Conservation (phyloP, 176 grass and related monocot species). For the Triticum monococcum region DNA sequence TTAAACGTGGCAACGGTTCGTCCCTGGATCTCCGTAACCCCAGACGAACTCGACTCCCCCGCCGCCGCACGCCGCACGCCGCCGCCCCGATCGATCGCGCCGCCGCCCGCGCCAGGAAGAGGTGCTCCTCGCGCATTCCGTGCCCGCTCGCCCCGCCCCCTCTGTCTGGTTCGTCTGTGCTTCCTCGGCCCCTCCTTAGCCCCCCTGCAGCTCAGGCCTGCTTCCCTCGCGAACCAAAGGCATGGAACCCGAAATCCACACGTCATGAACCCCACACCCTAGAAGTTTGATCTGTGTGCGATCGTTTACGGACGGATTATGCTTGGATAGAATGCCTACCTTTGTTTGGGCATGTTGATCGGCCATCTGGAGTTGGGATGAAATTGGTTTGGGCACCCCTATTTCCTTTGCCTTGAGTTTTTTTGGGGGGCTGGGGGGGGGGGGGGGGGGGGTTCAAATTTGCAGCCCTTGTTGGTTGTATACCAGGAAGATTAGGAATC, state of each 20-base stretch:
- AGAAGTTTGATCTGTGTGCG: neutral
- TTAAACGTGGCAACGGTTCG: neutral
- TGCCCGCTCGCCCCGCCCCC: neutral
- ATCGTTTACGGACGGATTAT: neutral
- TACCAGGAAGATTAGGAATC: too few relatives aligned
- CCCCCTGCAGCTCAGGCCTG: neutral
- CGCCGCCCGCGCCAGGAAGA: neutral
- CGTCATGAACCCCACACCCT: neutral
- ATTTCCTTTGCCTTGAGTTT: too few relatives aligned
- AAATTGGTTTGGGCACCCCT: neutral
- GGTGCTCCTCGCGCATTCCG: neutral
- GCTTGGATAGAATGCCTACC: neutral
- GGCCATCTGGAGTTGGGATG: neutral
- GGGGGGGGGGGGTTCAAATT: too few relatives aligned
- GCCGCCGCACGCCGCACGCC: constrained; percentile 4
- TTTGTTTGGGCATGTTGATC: neutral
- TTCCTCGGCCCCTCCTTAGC: neutral
- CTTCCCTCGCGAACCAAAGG: neutral
- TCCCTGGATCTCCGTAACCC: neutral
- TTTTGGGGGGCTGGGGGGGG: too few relatives aligned
- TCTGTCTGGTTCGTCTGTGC: too few relatives aligned
- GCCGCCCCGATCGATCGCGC: neutral
- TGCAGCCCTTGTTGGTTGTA: too few relatives aligned
- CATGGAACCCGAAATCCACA: neutral
- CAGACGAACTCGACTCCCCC: neutral